Evolutionary conservation across 106 monocot genomes (phyloP), one percentile per base, ranked within the genome.

Genomic region (Narthecium ossifragum): DNA sequence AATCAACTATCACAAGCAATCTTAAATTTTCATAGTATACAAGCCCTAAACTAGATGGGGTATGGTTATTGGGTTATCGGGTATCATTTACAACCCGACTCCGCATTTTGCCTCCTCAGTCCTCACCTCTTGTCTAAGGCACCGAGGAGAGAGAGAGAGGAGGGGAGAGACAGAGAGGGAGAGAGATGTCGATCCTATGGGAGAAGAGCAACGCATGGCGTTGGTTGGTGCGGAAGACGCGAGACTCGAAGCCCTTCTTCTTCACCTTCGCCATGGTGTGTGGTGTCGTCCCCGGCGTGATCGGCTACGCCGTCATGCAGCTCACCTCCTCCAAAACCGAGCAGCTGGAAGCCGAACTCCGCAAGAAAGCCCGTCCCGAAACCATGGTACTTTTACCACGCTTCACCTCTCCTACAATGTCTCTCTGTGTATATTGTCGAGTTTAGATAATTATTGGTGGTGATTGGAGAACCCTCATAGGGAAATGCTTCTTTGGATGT

Each of bases 231-330:
- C 52, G 90, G 51, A 61, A 31, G 70, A 98, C 96, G 0, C 78
- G 96, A 2, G 96, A 98, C 38, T 98, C 96, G 5, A 83, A 80
- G 48, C 79, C 78, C 57, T 96, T 98, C 83, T 98, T 98, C 84
- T 46, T 91, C 32, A 59, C 79, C 10, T 98, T 98, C 65, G 90
- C 96, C 13, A 65, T 81, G 10, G 23, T 87, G 26, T 98, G 96
- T 74, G 90, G 90, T 13, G 69, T 98, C 7, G 47, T 98, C 49
- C 96, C 96, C n/a, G 84, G 75, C 32, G 70, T 87, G 28, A 57
- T 98, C 57, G 96, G 96, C 21, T 81, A 81, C 69, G 63, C 84
- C 63, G 86, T 98, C 26, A 98, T 98, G 96, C 70, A 79, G 60
- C 4, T 74, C 51, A 98, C 96, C 62, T 84, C 53, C 75, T 87